Conservation (phyloP, 306 rosid genomes). For the Quercus alba region DNA sequence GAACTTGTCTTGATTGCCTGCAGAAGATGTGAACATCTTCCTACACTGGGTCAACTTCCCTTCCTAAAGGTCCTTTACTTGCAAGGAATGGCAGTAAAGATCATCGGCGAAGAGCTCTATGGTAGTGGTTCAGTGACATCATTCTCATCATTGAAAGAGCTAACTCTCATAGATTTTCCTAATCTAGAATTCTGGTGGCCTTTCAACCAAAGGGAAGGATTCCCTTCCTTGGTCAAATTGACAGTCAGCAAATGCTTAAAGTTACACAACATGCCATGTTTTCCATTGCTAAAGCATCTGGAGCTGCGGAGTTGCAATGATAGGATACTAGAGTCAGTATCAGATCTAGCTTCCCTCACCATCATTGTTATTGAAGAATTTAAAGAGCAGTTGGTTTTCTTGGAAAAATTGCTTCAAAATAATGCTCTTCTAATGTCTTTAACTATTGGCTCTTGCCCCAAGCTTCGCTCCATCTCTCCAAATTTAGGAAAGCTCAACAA, state of each 20-base stretch:
- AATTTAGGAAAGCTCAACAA: constrained; percentile 9
- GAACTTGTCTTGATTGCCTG: constrained; percentile 11
- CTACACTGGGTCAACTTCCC: constrained; percentile 18
- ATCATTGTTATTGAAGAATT: constrained; percentile 17
- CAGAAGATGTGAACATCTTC: constrained; percentile 18
- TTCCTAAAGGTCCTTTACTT: constrained; percentile 3
- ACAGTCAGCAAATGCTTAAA: constrained; percentile 5
- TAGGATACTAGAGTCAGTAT: background rate
- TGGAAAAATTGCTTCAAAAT: constrained; percentile 11
- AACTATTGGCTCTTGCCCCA: constrained; percentile 24
- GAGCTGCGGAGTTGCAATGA: constrained; percentile 1
- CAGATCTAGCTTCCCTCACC: constrained; percentile 5
- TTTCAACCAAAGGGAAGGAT: background rate
- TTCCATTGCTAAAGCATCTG: constrained; percentile 18
- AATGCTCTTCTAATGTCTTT: constrained; percentile 9
- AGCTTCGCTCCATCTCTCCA: background rate
- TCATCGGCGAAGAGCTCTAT: constrained; percentile 15
- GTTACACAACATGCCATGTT: constrained; percentile 9
- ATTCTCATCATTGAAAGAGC: constrained; percentile 19
- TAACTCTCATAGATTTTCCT: constrained; percentile 19
- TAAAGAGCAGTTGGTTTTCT: background rate
- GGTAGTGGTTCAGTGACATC: background rate
- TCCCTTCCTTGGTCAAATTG: constrained; percentile 6
- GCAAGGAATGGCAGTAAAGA: constrained; percentile 19
- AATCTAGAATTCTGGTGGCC: constrained; percentile 16